Conservation (phyloP, 2,329 filamentous ascomycete species). For the Venturia asperata region DNA sequence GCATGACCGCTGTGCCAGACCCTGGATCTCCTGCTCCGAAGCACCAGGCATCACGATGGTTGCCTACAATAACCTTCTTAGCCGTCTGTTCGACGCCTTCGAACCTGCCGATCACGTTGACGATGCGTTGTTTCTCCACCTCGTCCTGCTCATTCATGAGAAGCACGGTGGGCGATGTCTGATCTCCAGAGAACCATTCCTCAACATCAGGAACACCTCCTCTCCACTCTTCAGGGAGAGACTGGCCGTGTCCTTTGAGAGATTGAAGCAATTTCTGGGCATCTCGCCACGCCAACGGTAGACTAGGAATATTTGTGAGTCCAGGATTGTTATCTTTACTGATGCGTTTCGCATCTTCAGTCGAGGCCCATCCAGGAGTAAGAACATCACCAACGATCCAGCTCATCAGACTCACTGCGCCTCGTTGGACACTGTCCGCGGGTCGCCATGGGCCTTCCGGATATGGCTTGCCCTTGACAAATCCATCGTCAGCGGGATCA, state of each 20-base stretch:
- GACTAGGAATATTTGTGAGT: constrained; percentile 75
- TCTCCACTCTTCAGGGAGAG: constrained; percentile 62
- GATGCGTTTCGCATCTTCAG: constrained; percentile 57
- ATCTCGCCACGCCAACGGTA: constrained; percentile 85
- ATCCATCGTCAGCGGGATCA: constrained; percentile 80
- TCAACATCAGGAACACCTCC: constrained; percentile 68
- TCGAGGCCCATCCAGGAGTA: constrained; percentile 71
- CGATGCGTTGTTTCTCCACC: constrained; percentile 67
- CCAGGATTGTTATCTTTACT: constrained; percentile 63
- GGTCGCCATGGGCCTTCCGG: constrained; percentile 77
- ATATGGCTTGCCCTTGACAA: constrained; percentile 61
- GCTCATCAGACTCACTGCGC: constrained; percentile 70
- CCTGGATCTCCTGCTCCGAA: constrained; percentile 66
- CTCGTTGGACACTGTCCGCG: constrained; percentile 73
- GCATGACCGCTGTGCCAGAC: constrained; percentile 81
- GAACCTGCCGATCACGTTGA: constrained; percentile 84
- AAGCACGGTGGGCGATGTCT: constrained; percentile 66
- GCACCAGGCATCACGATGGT: constrained; percentile 88
- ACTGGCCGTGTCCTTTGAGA: constrained; percentile 66
- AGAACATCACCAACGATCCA: constrained; percentile 87
- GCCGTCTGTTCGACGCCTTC: constrained; percentile 73
- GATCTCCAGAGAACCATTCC: constrained; percentile 76
- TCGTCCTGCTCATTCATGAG: constrained; percentile 86
- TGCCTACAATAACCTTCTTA: constrained; percentile 83
- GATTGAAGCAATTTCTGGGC: constrained; percentile 71